These are phyloP conservation scores for Penicillium thymicola DNA, from an alignment of 2,329 filamentous ascomycete species.

Conservation along the genomic window DNA sequence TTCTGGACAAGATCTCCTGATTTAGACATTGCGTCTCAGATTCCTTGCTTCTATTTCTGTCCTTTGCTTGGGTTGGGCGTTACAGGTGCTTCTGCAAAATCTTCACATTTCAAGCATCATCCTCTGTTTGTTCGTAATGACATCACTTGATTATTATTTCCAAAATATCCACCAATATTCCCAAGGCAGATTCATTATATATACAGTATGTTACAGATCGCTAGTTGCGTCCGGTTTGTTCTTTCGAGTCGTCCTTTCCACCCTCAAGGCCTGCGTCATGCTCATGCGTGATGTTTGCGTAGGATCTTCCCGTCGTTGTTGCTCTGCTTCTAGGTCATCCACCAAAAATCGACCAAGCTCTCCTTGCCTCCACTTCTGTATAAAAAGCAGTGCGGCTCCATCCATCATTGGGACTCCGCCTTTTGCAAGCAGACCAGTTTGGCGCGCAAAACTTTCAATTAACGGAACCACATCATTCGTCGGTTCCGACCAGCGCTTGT, in stretches of 20 bases:
- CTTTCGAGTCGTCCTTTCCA: conserved; percentile 34
- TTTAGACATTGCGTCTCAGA: not conserved
- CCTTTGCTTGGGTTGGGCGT: conserved; percentile 20
- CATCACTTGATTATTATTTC: conserved; percentile 7
- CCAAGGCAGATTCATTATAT: conserved; percentile 13
- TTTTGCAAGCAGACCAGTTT: conserved; percentile 71
- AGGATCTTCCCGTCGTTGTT: conserved; percentile 48
- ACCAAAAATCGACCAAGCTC: conserved; percentile 72
- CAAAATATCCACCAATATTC: not conserved
- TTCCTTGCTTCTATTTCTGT: conserved; percentile 13
- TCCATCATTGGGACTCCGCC: conserved; percentile 70
- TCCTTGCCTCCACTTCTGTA: conserved; percentile 79
- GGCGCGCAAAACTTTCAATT: conserved; percentile 66
- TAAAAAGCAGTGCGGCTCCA: conserved; percentile 71
- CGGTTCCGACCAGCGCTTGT: conserved; percentile 62
- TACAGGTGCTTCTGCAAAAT: conserved; percentile 22
- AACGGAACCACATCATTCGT: conserved; percentile 82
- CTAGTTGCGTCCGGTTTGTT: conserved; percentile 24
- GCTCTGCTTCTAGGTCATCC: conserved; percentile 67
- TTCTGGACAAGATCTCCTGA: conserved; percentile 74
- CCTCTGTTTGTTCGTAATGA: conserved; percentile 14
- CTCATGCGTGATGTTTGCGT: conserved; percentile 37
- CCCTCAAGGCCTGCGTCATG: conserved; percentile 44
- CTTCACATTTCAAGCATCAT: conserved; percentile 19
- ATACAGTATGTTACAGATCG: conserved; percentile 23